phyloP scores from a whole-genome alignment of 768 basidiomycete genomes.

The Coprinopsis sp. region DNA sequence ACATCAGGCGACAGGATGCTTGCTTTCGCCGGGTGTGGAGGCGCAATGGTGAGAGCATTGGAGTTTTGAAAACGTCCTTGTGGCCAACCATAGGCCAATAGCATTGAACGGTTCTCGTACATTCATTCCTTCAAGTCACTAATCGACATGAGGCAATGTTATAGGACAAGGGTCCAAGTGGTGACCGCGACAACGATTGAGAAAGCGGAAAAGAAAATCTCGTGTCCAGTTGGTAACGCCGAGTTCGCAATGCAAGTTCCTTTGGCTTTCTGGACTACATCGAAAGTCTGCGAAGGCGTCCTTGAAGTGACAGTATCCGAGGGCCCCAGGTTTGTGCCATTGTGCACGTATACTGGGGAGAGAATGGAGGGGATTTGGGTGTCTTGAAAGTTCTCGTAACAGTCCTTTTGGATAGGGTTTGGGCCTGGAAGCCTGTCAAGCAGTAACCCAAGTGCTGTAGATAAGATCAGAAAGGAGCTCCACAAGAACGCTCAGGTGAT shows the following conservation, averaged over 20 bases:
- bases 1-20: too few species aligned
- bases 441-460: constrained; percentile 5
- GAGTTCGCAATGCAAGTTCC: constrained; percentile 8
- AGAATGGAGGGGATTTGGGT: not conserved
- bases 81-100: too few species aligned
- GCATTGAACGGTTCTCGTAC: too few species aligned
- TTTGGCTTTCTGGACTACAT: not conserved
- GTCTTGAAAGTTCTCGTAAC: constrained; percentile 7
- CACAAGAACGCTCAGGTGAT: not conserved
- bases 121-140: too few species aligned
- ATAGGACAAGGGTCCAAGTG: too few species aligned
- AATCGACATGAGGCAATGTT: too few species aligned
- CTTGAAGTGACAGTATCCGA: not conserved
- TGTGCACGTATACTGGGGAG: constrained; percentile 9
- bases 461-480: not conserved
- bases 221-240: not conserved
- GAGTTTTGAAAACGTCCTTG: too few species aligned
- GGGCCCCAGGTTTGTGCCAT: not conserved
- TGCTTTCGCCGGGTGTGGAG: too few species aligned
- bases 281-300: not conserved
- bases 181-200: too few species aligned
- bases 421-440: constrained; percentile 4
- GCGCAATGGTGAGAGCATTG: too few species aligned
- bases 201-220: too few species aligned
- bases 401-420: constrained; percentile 9